Base-by-base conservation (phyloP, 495 filamentous ascomycete genomes). In the Poronia punctata region DNA sequence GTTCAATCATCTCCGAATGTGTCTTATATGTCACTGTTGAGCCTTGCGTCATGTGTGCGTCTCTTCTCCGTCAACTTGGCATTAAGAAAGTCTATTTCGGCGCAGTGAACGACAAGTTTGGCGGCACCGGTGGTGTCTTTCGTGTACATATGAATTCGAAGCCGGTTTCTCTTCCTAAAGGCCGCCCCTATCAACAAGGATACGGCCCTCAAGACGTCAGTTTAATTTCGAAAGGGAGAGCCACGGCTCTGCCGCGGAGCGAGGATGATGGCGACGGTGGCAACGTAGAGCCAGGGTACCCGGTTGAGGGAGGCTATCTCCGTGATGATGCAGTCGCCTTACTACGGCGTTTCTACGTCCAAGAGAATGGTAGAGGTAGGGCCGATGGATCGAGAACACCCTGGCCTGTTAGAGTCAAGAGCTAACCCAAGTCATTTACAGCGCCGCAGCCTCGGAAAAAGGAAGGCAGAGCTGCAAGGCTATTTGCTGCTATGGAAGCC, bases 21-120 rank as follows among this genome's bases (percentile, higher is more conserved):
- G 79, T 83, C 51, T 75, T 97, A 20, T 98, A 98, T 59, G 92
- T 98, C 22, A 97, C 92, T 0, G 89, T 97, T 35, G 92, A 98
- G 58, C 92, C 92, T 2, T 98, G 92, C 58, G 80, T 98, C 53
- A 98, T 98, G 92, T 98, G 92, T 55, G 90, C 92, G 2, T 88
- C 86, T n/a, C 75, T 88, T 19, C 72, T 98, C 21, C 79, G 84
- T 20, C 93, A 97, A 58, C 77, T 87, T 37, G 70, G 75, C 5
- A 82, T 98, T 54, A 72, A 81, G 38, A 78, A 74, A 37, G 92
- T 97, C 2, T 96, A 85, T 62, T 97, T 85, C 60, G 93, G 92
- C n/a, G 93, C 88, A 43, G 70, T 79, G 32, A 98, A 98, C 65
- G 92, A 96, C 53, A 82, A 90, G 31, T 98, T 98, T 66, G 92